Evolutionary conservation across 139 green algal genomes (phyloP), one percentile per base, ranked within the genome.

Genomic region (Coccomyxa sp.): DNA sequence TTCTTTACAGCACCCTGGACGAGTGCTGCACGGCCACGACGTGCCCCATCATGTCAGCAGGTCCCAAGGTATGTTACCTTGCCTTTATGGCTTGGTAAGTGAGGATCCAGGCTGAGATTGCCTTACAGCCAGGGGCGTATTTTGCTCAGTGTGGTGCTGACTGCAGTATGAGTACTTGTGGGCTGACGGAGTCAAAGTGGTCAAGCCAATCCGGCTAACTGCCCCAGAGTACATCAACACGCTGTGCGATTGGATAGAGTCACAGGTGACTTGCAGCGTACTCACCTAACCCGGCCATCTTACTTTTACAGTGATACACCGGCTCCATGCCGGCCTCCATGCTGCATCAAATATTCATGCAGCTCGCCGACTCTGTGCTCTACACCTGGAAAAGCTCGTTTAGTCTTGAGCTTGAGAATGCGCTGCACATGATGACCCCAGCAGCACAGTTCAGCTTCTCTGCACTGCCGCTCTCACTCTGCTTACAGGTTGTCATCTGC

Each of bases 201-300:
- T 96, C 79, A 98, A 95, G 84, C 96, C 96, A 0, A 85, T 99
- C 38, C 90, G 95, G 80, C 80, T 97, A 34, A 95, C 90, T 4
- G 96, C 96, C 9, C 94, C 95, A 10, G 90, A 98, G 83, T 99
- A 99, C 88, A 90, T 99, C 55, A 95, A 97, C 80, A 89, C 92
- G 37, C 87, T 99, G 50, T 98, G 98, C 80, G 94, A 98, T 80
- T 99, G 96, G 96, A 93, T 99, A 40, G 96, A 99, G 82, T 82
- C 82, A 27, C 95, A 99, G 91, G 91, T 94, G 50, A 58, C 84
- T 39, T n/a, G n/a, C n/a, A n/a, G n/a, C n/a, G n/a, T n/a, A n/a
- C n/a, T 31, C 75, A 35, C 16, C 5, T 55, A 14, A 9, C 24
- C n/a, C n/a, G n/a, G n/a, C n/a, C n/a, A n/a, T n/a, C n/a, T n/a